Evolutionary conservation across 164 flowering plant genomes (phyloP).

Genomic region (Dillenia suffruticosa): DNA sequence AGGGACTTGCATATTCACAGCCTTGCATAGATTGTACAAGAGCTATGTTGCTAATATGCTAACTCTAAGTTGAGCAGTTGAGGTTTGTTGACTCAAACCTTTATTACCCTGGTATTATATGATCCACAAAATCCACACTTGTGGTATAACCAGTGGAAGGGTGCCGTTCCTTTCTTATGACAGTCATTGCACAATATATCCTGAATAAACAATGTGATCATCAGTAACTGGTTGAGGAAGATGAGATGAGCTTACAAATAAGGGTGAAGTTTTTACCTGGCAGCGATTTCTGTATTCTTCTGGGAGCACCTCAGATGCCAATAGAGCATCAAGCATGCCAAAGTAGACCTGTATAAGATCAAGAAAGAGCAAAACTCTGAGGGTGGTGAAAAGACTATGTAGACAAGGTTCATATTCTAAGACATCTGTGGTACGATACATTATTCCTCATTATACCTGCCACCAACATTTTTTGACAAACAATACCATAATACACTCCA

Average conservation of each 20-base stretch:
- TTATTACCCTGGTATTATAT: slow-evolving; percentile 78
- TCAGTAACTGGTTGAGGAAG: background rate
- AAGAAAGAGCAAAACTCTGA: background rate
- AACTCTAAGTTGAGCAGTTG: slow-evolving; percentile 26
- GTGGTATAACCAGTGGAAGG: slow-evolving; percentile 93
- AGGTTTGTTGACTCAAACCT: slow-evolving; percentile 27
- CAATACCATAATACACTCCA: no score
- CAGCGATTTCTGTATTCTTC: slow-evolving; percentile 79
- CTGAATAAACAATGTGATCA: slow-evolving; percentile 31
- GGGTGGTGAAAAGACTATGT: no score
- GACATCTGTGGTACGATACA: no score
- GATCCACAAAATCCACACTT: slow-evolving; percentile 82
- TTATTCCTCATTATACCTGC: no score
- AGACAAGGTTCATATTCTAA: no score
- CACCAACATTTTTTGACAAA: no score
- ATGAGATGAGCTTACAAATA: background rate
- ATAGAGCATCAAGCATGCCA: slow-evolving; percentile 87
- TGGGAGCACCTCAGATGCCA: slow-evolving; percentile 86
- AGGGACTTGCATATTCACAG: no score
- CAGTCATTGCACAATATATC: slow-evolving; percentile 91
- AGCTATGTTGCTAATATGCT: background rate
- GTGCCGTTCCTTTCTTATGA: slow-evolving; percentile 59
- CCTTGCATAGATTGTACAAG: no score
- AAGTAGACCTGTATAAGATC: slow-evolving; percentile 64
- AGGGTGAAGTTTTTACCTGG: slow-evolving; percentile 43